A percentile compares a stretch with the other conserved stretches of the same genome.
Conservation (phyloP, 345 rosid genomes). For the Lumnitzera littorea region DNA sequence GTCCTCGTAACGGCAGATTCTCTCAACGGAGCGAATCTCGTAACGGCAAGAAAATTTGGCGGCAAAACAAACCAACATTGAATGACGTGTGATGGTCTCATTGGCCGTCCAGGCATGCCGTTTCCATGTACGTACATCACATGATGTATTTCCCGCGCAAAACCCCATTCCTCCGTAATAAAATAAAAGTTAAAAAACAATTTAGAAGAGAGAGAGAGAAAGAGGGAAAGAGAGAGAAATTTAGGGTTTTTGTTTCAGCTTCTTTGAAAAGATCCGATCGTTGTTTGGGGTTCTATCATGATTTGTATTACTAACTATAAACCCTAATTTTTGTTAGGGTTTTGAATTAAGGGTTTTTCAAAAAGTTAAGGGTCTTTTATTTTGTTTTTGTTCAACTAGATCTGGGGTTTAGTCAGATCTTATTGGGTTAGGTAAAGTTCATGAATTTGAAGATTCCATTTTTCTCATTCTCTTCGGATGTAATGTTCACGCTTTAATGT, state of each 20-base stretch:
- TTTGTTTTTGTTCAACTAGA: background rate
- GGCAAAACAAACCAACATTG: conserved; percentile 12
- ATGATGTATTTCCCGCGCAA: conserved; percentile 42
- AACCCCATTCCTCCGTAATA: conserved; percentile 1
- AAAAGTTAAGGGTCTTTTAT: background rate
- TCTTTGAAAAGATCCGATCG: background rate
- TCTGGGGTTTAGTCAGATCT: background rate
- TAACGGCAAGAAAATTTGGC: conserved; percentile 32
- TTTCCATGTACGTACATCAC: background rate
- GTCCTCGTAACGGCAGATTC: conserved; percentile 15
- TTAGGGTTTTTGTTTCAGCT: conserved; percentile 4
- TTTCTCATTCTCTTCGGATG: too few species aligned
- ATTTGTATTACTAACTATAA: too few species aligned
- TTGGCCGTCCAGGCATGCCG: conserved; percentile 5
- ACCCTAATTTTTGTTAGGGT: too few species aligned
- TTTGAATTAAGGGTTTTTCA: background rate
- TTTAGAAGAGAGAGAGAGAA: conserved; percentile 10
- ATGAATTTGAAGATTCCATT: too few species aligned
- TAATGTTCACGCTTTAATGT: too few species aligned
- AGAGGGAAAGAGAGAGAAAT: conserved; percentile 3
- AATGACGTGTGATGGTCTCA: conserved; percentile 14
- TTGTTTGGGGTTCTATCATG: too few species aligned
- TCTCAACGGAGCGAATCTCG: conserved; percentile 13
- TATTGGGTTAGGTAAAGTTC: conserved; percentile 1
- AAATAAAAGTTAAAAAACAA: background rate